phyloP scores from a whole-genome alignment of 2,329 filamentous ascomycete species.

The Colletotrichum salicis region DNA sequence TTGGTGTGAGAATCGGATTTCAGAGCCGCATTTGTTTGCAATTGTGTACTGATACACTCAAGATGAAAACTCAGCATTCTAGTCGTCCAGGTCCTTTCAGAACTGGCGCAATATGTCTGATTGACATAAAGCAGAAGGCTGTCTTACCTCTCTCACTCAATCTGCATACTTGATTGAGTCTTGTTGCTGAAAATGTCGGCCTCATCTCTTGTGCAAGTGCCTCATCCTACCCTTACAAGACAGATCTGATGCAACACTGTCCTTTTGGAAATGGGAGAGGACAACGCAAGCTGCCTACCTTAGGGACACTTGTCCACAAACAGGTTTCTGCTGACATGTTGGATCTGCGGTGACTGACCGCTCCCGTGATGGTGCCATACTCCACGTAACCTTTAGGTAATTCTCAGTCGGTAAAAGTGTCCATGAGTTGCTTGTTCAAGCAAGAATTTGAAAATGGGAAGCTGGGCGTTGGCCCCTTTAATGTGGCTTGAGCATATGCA shows the following conservation, averaged over 20 bases:
- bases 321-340: neutral
- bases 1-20: neutral
- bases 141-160: neutral
- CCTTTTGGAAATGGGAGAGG: neutral
- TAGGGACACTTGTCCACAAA: neutral
- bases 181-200: neutral
- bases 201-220: neutral
- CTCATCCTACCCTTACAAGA: neutral
- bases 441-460: conserved; percentile 5
- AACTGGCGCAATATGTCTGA: neutral
- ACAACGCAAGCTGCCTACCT: neutral
- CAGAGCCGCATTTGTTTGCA: neutral
- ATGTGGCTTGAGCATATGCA: conserved; percentile 13
- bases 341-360: conserved; percentile 2
- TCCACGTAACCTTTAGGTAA: conserved; percentile 33
- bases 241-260: neutral
- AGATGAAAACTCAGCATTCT: neutral
- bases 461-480: conserved; percentile 25
- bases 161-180: rapidly evolving
- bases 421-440: neutral
- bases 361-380: conserved; percentile 9
- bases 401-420: neutral
- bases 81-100: neutral
- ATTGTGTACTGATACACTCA: neutral
- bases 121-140: neutral